phyloP scores from a whole-genome alignment of 176 grass and related monocot species.

The Aegilops longissima region DNA sequence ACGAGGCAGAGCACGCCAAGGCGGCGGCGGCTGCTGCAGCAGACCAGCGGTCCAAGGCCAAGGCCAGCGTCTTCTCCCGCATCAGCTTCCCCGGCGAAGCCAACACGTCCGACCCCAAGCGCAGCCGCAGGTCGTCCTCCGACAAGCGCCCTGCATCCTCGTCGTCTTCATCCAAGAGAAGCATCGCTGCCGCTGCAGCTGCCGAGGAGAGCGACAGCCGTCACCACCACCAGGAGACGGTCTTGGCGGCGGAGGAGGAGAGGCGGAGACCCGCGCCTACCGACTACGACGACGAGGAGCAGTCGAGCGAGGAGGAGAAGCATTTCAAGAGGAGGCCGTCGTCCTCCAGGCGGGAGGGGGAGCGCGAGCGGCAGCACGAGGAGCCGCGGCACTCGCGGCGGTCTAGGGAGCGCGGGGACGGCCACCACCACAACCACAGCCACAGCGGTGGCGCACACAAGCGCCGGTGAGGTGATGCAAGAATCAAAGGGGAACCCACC shows the following conservation, averaged over 20 bases:
- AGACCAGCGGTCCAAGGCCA: slow-evolving; percentile 49
- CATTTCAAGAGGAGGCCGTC: slow-evolving; percentile 89
- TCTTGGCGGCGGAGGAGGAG: slow-evolving; percentile 15
- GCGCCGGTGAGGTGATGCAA: slow-evolving; percentile 40
- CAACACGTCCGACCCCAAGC: slow-evolving; percentile 52
- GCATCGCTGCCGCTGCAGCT: neutral
- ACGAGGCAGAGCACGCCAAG: slow-evolving; percentile 40
- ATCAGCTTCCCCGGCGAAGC: slow-evolving; percentile 81
- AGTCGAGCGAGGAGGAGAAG: slow-evolving; percentile 69
- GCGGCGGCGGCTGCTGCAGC: slow-evolving; percentile 4
- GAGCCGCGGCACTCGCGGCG: slow-evolving; percentile 32
- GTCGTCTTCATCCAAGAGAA: slow-evolving; percentile 43
- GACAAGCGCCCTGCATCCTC: slow-evolving; percentile 40
- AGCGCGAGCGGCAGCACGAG: slow-evolving; percentile 32
- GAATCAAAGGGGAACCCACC: neutral
- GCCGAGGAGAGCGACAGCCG: slow-evolving; percentile 23
- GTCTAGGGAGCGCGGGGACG: slow-evolving; percentile 35
- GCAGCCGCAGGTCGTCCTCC: slow-evolving; percentile 50
- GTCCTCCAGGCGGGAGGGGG: slow-evolving; percentile 53
- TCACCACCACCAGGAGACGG: slow-evolving; percentile 13
- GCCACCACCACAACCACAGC: slow-evolving; percentile 5
- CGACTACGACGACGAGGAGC: slow-evolving; percentile 47
- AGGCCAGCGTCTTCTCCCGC: slow-evolving; percentile 90
- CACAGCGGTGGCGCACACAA: slow-evolving; percentile 14
- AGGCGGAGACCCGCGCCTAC: slow-evolving; percentile 14